Conservation (phyloP, 2,329 filamentous ascomycete genomes). For the Fusarium sterilihyphosum region DNA sequence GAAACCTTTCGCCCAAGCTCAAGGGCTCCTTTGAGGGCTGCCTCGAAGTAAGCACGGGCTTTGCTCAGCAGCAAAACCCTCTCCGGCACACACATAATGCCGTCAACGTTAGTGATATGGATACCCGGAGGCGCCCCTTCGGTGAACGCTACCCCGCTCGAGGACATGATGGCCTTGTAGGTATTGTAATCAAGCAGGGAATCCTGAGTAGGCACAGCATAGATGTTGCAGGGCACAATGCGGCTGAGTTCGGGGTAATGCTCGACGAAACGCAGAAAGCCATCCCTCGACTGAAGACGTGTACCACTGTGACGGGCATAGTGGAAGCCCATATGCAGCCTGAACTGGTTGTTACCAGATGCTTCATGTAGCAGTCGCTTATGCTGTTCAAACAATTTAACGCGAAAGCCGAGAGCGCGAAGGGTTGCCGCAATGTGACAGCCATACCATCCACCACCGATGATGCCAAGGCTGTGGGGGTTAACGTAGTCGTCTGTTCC, state of each 20-base stretch:
- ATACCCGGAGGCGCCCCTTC: not conserved
- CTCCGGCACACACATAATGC: not conserved
- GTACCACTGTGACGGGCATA: constrained; percentile 6
- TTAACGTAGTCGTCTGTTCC: not conserved
- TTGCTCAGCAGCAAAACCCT: not conserved
- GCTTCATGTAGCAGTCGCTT: constrained; percentile 1
- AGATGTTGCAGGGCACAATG: not conserved
- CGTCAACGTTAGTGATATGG: not conserved
- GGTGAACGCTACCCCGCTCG: not conserved
- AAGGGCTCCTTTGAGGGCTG: not conserved
- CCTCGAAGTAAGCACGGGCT: not conserved
- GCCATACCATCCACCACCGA: constrained; percentile 2
- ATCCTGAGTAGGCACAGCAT: not conserved
- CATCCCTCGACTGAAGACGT: not conserved
- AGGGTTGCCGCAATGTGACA: not conserved
- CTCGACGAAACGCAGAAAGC: not conserved
- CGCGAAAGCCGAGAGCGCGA: not conserved
- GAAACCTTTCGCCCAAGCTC: not conserved
- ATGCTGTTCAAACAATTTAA: not conserved
- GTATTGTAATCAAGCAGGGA: not conserved
- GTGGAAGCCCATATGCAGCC: constrained; percentile 3
- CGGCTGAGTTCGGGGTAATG: not conserved
- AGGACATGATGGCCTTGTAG: not conserved
- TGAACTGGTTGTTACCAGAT: constrained; percentile 6
- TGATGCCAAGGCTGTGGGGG: not conserved